A percentile compares a stretch with the other conserved stretches of the same genome.
phyloP scores from a whole-genome alignment of 2,329 filamentous ascomycete genomes.

The Epichloe elymi region DNA sequence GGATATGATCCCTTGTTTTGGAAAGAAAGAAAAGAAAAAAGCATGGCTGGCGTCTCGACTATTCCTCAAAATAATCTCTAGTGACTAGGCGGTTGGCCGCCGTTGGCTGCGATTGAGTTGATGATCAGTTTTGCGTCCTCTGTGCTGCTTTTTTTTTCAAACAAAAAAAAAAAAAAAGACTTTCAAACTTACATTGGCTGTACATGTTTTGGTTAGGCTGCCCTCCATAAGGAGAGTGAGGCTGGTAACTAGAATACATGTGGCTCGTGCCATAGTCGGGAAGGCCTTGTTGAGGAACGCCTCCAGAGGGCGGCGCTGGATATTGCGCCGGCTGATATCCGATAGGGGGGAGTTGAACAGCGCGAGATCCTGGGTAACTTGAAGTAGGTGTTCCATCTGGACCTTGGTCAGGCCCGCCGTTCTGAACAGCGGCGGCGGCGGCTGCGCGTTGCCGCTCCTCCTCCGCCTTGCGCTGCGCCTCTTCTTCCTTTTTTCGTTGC shows the following conservation, averaged over 20 bases:
- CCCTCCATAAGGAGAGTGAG: conserved; percentile 45
- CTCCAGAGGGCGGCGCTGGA: conserved; percentile 43
- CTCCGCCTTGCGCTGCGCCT: conserved; percentile 75
- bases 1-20: background rate
- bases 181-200: conserved; percentile 36
- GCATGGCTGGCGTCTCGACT: background rate
- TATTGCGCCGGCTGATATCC: conserved; percentile 59
- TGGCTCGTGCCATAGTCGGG: conserved; percentile 42
- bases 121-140: background rate
- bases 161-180: background rate
- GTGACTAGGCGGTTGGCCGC: conserved; percentile 4
- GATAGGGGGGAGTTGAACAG: conserved; percentile 59
- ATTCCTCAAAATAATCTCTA: background rate
- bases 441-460: conserved; percentile 61
- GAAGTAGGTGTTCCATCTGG: conserved; percentile 31
- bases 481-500: conserved; percentile 98
- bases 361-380: conserved; percentile 43
- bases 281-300: conserved; percentile 37
- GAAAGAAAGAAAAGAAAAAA: background rate
- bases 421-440: conserved; percentile 21
- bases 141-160: background rate
- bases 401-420: conserved; percentile 33
- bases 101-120: conserved; percentile 5
- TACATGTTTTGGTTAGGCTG: conserved; percentile 46
- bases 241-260: conserved; percentile 44